Evolutionary conservation across 192 early-diverging fungal species (phyloP), one percentile per base, ranked within the genome.

Genomic region (Spizellomyces sp.): DNA sequence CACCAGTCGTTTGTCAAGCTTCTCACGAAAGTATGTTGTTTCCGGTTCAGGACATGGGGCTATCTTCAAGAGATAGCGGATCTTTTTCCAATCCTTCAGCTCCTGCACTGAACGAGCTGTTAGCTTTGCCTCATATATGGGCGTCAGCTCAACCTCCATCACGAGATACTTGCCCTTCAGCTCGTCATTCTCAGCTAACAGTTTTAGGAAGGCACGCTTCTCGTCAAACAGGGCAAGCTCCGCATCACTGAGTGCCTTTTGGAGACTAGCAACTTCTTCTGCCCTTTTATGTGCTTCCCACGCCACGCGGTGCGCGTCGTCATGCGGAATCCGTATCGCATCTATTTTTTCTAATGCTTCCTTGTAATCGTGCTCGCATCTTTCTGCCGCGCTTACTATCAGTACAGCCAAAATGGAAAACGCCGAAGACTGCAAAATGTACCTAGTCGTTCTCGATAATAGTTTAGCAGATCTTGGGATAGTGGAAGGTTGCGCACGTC

Each of bases 41-140:
- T 87, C 85, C 6, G 70, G 73, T 44, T 85, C 83, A 5, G 64
- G 60, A 19, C 60, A 42, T 10, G 65, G 64, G 8, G 59, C 65
- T 27, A 80, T 48, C 4, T 80, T 80, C 5, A 87, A 70, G 27
- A 87, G 64, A 66, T 81, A 87, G 21, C 82, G 75, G n/a, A 86
- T 86, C 69, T 87, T 87, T 64, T 85, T 85, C n/a, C 86, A 66
- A 62, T 87, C 86, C 48, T 84, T 81, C 45, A 87, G 78, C 68
- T 87, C 86, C 71, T 85, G 86, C 46, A 87, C 86, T 86, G 70
- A n/a, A 69, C 4, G 48, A 21, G 58, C 19, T 47, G 36, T 57
- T 41, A 70, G 54, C 58, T 47, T 4, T 36, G 44, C 12, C 6
- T 0, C 36, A 46, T 17, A 21, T 45, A 70, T 5, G 4, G 3